Conservation (phyloP, 352 stramenopile genomes). For the Globisporangium orthogonon region DNA sequence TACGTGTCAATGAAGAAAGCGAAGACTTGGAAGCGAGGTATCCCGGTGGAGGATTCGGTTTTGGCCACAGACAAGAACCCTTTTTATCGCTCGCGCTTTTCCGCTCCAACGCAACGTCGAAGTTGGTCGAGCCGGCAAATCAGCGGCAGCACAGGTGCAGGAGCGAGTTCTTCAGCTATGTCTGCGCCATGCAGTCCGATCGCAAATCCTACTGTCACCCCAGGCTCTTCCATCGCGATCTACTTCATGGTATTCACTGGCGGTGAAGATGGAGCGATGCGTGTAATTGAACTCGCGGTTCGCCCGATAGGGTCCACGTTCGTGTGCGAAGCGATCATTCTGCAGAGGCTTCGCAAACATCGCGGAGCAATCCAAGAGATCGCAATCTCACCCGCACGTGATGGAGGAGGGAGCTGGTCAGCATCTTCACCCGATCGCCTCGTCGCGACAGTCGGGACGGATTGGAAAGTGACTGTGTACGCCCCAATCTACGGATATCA, state of each 20-base stretch:
- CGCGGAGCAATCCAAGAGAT: constrained; percentile 59
- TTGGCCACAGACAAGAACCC: constrained; percentile 54
- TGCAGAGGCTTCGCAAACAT: constrained; percentile 60
- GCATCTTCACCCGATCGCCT: constrained; percentile 40
- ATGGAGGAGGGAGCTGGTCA: constrained; percentile 13
- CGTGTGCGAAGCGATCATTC: constrained; percentile 27
- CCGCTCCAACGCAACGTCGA: constrained; percentile 19
- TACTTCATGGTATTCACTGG: constrained; percentile 68
- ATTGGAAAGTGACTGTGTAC: constrained; percentile 56
- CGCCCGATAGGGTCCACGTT: constrained; percentile 22
- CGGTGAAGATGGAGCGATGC: constrained; percentile 49
- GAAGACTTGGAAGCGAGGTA: constrained; percentile 18
- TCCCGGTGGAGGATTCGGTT: constrained; percentile 21
- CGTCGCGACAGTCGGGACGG: constrained; percentile 52
- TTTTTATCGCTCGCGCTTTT: constrained; percentile 53
- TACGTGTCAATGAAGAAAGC: constrained; percentile 15
- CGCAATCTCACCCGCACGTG: constrained; percentile 33
- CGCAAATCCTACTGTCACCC: neutral
- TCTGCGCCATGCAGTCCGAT: constrained; percentile 24
- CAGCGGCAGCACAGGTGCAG: constrained; percentile 1
- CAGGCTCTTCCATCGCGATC: constrained; percentile 15
- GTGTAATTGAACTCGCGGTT: constrained; percentile 46
- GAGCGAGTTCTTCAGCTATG: neutral
- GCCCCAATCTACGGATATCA: constrained; percentile 48
- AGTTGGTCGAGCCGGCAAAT: constrained; percentile 29